Percentiles rank a stretch among this genome's conserved stretches.
phyloP scores from a whole-genome alignment of 2,329 filamentous ascomycete genomes.

The Ascochyta viciae-villosae region DNA sequence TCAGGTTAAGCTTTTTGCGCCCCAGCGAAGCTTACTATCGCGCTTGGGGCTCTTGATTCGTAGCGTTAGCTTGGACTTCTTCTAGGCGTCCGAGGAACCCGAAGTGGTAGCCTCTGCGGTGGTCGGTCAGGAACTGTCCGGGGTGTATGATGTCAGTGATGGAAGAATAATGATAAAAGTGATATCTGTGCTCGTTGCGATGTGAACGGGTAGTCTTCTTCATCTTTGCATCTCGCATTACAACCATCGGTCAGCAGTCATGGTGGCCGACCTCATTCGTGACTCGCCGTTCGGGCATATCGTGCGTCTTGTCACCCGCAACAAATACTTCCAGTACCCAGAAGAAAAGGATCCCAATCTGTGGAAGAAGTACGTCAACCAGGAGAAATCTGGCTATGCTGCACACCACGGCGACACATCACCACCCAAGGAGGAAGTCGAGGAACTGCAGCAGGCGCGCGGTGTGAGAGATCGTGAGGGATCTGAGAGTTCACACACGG shows the following conservation, averaged over 20 bases:
- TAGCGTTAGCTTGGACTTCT: neutral
- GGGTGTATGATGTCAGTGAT: slow-evolving; percentile 13
- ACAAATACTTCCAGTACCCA: slow-evolving; percentile 51
- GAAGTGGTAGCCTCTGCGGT: neutral
- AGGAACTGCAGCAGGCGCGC: slow-evolving; percentile 25
- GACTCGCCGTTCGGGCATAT: slow-evolving; percentile 44
- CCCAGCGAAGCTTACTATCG: slow-evolving; percentile 1
- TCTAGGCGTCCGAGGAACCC: neutral
- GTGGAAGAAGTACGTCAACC: slow-evolving; percentile 58
- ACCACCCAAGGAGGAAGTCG: slow-evolving; percentile 42
- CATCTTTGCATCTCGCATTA: neutral
- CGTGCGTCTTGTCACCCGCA: slow-evolving; percentile 51
- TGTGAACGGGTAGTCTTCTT: neutral
- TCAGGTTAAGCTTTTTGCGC: slow-evolving; percentile 10
- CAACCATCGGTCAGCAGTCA: neutral
- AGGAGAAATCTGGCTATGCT: slow-evolving; percentile 58
- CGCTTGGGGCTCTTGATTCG: slow-evolving; percentile 5
- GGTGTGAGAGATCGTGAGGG: slow-evolving; percentile 19
- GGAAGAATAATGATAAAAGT: neutral
- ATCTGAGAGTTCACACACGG: slow-evolving; percentile 22
- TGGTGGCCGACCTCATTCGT: slow-evolving; percentile 29
- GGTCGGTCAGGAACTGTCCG: neutral
- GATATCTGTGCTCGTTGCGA: neutral
- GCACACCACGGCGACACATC: slow-evolving; percentile 55
- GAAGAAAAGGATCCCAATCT: slow-evolving; percentile 58